Percentiles rank a stretch among this genome's conserved stretches.
Evolutionary conservation across 352 stramenopile species (phyloP).

Genomic region (Phytophthora crassamura): DNA sequence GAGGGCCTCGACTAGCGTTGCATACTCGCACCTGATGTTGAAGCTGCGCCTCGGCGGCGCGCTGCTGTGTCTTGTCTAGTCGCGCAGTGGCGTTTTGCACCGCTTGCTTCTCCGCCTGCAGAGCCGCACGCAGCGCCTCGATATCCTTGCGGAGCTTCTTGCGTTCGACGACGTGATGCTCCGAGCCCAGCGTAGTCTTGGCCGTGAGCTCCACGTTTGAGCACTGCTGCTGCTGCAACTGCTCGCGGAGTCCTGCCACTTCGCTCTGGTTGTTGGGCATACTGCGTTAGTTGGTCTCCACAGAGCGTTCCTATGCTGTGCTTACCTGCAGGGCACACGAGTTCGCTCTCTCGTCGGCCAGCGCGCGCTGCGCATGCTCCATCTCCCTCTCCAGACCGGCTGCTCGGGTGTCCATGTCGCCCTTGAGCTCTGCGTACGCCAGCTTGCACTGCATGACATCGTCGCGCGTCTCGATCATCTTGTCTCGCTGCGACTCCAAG

Average conservation of each 20-base stretch:
- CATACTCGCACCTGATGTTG: conserved; percentile 18
- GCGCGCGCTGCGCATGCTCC: conserved; percentile 9
- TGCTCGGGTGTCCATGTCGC: conserved; percentile 29
- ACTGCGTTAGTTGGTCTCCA: neutral
- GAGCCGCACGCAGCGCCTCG: conserved; percentile 6
- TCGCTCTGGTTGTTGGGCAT: conserved; percentile 20
- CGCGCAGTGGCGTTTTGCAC: conserved; percentile 3
- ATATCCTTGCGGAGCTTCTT: conserved; percentile 39
- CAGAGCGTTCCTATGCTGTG: neutral
- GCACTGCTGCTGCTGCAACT: conserved; percentile 36
- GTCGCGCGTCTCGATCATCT: conserved; percentile 15
- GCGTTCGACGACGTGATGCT: conserved; percentile 40
- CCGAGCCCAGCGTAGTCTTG: conserved; percentile 28
- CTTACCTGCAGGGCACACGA: conserved; percentile 34
- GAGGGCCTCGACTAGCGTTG: no score
- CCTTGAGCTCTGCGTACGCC: conserved; percentile 33
- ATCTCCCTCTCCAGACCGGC: conserved; percentile 41
- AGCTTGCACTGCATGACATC: conserved; percentile 40
- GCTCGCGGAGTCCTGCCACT: conserved; percentile 19
- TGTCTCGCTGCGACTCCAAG: conserved; percentile 23
- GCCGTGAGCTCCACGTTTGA: conserved; percentile 25
- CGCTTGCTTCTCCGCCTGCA: conserved; percentile 24
- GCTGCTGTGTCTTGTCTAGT: conserved; percentile 19
- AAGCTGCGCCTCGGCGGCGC: conserved; percentile 14
- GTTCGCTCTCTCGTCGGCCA: conserved; percentile 23